Conservation (phyloP, 2,329 filamentous ascomycete species). For the Ascochyta viciae-villosae region DNA sequence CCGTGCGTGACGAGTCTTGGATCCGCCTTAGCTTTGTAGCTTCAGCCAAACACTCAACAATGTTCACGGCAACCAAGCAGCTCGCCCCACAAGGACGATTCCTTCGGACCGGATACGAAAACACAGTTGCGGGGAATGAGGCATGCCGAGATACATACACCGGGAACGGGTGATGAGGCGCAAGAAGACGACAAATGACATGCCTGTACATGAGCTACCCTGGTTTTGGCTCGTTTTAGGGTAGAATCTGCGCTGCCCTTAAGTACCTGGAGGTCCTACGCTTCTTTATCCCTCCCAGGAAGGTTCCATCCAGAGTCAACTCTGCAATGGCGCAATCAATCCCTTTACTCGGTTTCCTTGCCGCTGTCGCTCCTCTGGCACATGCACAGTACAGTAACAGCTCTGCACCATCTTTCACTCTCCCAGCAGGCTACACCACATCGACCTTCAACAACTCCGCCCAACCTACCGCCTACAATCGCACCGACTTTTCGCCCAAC, state of each 20-base stretch:
- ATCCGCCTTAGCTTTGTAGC: slow-evolving; percentile 24
- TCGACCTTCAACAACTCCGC: slow-evolving; percentile 53
- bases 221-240: neutral
- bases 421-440: slow-evolving; percentile 46
- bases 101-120: slow-evolving; percentile 3
- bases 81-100: slow-evolving; percentile 2
- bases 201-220: slow-evolving; percentile 1
- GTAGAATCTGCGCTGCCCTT: neutral
- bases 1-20: slow-evolving; percentile 22
- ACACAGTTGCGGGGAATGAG: slow-evolving; percentile 7
- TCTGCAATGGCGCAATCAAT: slow-evolving; percentile 31
- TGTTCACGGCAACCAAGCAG: neutral
- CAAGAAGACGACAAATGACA: neutral
- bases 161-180: neutral
- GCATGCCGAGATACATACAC: slow-evolving; percentile 5
- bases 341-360: slow-evolving; percentile 23
- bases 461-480: slow-evolving; percentile 52
- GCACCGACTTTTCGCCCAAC: slow-evolving; percentile 57
- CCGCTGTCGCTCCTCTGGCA: slow-evolving; percentile 21
- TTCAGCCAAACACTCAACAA: slow-evolving; percentile 21
- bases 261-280: slow-evolving; percentile 2
- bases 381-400: slow-evolving; percentile 6
- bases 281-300: neutral
- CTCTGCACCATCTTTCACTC: slow-evolving; percentile 32
- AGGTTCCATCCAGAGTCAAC: neutral